Percentiles rank a stretch among this genome's conserved stretches.
These are phyloP conservation scores for Vaccinium darrowii DNA, from an alignment of 148 eudicot genomes.

Conservation along the genomic window DNA sequence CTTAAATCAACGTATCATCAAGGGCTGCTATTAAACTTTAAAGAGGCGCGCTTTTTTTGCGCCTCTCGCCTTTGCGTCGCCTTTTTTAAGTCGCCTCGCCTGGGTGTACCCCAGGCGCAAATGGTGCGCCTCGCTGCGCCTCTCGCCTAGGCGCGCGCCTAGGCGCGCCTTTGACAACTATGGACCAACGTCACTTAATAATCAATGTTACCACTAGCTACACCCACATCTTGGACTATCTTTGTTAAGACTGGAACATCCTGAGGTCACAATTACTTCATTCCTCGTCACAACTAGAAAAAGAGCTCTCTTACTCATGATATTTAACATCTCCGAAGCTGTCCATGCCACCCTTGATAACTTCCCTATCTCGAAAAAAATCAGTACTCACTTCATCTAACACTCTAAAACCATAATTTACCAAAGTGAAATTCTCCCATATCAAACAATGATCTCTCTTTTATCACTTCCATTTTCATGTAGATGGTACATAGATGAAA, in stretches of 20 bases:
- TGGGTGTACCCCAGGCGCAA: too few relatives aligned
- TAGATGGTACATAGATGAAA: neutral
- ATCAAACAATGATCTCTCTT: neutral
- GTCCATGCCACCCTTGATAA: neutral
- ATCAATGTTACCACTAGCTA: neutral
- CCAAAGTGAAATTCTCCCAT: neutral
- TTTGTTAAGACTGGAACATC: neutral
- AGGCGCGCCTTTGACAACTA: too few relatives aligned
- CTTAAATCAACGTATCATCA: too few relatives aligned
- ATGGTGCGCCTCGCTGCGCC: too few relatives aligned
- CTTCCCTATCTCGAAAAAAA: neutral
- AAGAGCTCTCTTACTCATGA: neutral
- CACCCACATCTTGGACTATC: neutral
- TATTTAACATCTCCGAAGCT: neutral
- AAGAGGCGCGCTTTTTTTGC: too few relatives aligned
- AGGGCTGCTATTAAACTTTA: too few relatives aligned
- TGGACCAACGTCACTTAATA: neutral
- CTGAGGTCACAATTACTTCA: neutral
- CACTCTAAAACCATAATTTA: neutral
- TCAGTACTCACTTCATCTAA: neutral
- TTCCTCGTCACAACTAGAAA: neutral
- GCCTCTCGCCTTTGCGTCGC: too few relatives aligned
- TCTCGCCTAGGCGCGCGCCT: too few relatives aligned
- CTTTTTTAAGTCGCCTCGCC: too few relatives aligned
- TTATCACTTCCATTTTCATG: neutral